Conservation (phyloP, 768 basidiomycete genomes). For the Lentinula edodes region DNA sequence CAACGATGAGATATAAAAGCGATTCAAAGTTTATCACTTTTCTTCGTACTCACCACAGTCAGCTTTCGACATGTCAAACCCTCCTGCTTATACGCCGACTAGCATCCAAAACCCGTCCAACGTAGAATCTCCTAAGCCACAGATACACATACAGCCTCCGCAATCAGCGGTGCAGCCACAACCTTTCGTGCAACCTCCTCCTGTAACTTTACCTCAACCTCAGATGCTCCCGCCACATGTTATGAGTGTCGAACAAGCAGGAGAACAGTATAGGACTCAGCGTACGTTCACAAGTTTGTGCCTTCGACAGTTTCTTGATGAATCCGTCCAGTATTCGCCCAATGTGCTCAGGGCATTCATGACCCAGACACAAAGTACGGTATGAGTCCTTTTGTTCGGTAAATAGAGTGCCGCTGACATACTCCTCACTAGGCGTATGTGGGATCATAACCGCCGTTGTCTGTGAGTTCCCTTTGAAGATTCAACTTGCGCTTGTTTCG, state of each 20-base stretch:
- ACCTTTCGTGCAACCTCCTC: not conserved
- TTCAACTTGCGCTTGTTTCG: not conserved
- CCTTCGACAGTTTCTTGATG: not conserved
- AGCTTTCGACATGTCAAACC: not conserved
- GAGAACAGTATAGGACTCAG: conserved; percentile 20
- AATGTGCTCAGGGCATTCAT: conserved; percentile 20
- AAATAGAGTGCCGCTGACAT: not conserved
- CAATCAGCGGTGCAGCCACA: not conserved
- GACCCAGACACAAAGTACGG: conserved; percentile 18
- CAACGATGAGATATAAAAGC: too few relatives aligned
- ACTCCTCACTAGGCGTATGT: conserved; percentile 2
- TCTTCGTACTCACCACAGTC: not conserved
- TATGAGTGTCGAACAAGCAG: conserved; percentile 13
- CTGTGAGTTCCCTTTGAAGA: not conserved
- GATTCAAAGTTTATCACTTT: too few relatives aligned
- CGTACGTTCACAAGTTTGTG: conserved; percentile 10
- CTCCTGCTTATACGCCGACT: not conserved
- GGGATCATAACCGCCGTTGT: conserved; percentile 18
- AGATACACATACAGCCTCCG: not conserved
- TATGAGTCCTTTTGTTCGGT: not conserved
- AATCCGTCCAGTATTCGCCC: conserved; percentile 16
- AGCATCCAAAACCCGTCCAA: not conserved
- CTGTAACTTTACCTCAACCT: not conserved
- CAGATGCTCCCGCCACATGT: not conserved
- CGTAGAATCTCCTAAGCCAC: too few relatives aligned